Evolutionary conservation across 2,329 filamentous ascomycete genomes (phyloP), one percentile per base, ranked within the genome.

Genomic region (Cercospora nicotianae): DNA sequence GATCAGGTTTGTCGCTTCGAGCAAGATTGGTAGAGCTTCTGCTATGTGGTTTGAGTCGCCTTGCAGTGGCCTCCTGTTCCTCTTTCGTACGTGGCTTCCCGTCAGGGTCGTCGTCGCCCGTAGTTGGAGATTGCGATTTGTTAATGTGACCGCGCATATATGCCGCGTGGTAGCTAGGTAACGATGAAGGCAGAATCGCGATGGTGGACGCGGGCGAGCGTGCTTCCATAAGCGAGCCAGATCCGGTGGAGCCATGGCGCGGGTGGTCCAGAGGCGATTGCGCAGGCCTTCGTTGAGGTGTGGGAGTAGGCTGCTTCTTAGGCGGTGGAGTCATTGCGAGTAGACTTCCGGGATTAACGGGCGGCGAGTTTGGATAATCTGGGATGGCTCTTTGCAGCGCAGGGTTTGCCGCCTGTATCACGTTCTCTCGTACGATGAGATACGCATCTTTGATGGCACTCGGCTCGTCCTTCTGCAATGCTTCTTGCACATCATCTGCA

Each of bases 361-460:
- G 64, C 26, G 71, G 71, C 7, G 71, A 60, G 74, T 77, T 65
- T 77, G 79, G 31, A 76, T 86, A 90, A 57, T 82, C 83, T 69
- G 82, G 83, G 72, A 83, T 81, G 73, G 80, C 83, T 61, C 69
- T 67, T 36, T 70, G 67, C 59, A 73, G 65, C n/a, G 85, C 82
- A 66, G 88, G 93, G 79, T 93, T 96, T 65, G 90, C 90, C 79
- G 94, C 91, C 94, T 98, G 98, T 78, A 98, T 87, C 79, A 97
- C 95, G 78, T 98, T 98, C 80, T 99, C 95, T 63, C 94, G 89
- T 28, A 99, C 93, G 79, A 99, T 99, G 81, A 97, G 90, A 82
- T 98, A 99, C 1, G 95, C 95, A 81, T 99, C 95, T 82, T 99
- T 99, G 84, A 99, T 97, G 10, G 95, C 94, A 67, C 94, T 98